Evolutionary conservation across 148 eudicot genomes (phyloP).

Genomic region (Arbutus unedo): DNA sequence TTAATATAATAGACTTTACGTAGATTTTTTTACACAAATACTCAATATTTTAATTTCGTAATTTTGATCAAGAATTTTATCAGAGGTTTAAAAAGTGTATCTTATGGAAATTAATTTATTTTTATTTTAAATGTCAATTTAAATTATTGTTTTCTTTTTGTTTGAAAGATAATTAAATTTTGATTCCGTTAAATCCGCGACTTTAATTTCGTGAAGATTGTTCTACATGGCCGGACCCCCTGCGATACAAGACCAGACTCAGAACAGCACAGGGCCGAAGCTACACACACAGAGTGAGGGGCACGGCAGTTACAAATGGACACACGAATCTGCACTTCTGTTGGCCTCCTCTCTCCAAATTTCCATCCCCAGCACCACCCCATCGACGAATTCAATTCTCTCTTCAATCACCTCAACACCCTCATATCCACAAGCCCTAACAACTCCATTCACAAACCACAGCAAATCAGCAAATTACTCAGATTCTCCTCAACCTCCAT

Average conservation of each 20-base stretch:
- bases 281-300: background rate
- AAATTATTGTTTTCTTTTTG: too few relatives aligned
- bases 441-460: background rate
- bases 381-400: conserved; percentile 39
- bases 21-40: too few relatives aligned
- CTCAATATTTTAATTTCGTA: too few relatives aligned
- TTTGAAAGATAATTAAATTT: too few relatives aligned
- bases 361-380: conserved; percentile 11
- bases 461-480: conserved; percentile 14
- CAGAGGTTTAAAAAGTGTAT: too few relatives aligned
- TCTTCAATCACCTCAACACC: conserved; percentile 57
- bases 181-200: too few relatives aligned
- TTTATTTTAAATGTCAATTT: too few relatives aligned
- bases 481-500: conserved; percentile 60
- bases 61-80: too few relatives aligned
- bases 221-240: background rate
- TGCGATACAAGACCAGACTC: background rate
- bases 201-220: too few relatives aligned
- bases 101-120: too few relatives aligned
- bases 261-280: too few relatives aligned
- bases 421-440: conserved; percentile 35
- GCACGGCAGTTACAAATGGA: conserved; percentile 25
- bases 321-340: conserved; percentile 30
- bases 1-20: too few relatives aligned
- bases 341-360: conserved; percentile 30